Percentiles rank a stretch among this genome's conserved stretches.
Conservation (phyloP, 805 yeast genomes). For the Wickerhamomyces canadensis region DNA sequence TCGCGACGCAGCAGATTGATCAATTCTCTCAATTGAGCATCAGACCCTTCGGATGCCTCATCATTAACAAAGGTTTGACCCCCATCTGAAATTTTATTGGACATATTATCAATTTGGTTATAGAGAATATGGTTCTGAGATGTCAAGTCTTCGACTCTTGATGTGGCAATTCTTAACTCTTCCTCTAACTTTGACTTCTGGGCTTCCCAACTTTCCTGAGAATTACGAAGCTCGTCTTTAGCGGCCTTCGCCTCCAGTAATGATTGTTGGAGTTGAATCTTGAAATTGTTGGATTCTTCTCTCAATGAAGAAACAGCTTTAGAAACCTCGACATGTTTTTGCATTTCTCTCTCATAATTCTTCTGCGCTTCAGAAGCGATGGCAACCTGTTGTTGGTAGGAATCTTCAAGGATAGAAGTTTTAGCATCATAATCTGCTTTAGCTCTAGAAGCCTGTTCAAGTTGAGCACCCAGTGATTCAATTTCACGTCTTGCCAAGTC, state of each 20-base stretch:
- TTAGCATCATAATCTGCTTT: constrained; percentile 27
- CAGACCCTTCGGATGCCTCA: constrained; percentile 12
- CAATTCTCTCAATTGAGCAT: constrained; percentile 42
- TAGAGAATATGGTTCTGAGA: constrained; percentile 65
- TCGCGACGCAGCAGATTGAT: constrained; percentile 64
- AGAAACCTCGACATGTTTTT: constrained; percentile 47
- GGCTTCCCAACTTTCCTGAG: constrained; percentile 40
- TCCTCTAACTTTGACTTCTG: constrained; percentile 39
- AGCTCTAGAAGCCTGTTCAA: constrained; percentile 19
- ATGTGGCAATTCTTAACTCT: constrained; percentile 39
- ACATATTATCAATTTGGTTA: constrained; percentile 54
- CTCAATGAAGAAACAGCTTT: constrained; percentile 36
- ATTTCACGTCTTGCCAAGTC: constrained; percentile 13
- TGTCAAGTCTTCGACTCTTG: constrained; percentile 48
- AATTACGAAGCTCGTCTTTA: constrained; percentile 26
- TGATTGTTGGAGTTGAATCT: constrained; percentile 22
- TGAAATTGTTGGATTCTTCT: constrained; percentile 28
- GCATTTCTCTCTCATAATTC: constrained; percentile 51
- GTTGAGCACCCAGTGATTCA: constrained; percentile 15
- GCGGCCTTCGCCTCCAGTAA: constrained; percentile 26
- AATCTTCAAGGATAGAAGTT: constrained; percentile 27
- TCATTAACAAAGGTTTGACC: constrained; percentile 1
- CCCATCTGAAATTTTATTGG: constrained; percentile 13
- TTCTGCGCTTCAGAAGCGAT: constrained; percentile 44
- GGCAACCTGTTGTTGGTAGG: constrained; percentile 38